These are phyloP conservation scores for Magnolia officinalis DNA, from an alignment of 164 flowering plant species.

Conservation along the genomic window DNA sequence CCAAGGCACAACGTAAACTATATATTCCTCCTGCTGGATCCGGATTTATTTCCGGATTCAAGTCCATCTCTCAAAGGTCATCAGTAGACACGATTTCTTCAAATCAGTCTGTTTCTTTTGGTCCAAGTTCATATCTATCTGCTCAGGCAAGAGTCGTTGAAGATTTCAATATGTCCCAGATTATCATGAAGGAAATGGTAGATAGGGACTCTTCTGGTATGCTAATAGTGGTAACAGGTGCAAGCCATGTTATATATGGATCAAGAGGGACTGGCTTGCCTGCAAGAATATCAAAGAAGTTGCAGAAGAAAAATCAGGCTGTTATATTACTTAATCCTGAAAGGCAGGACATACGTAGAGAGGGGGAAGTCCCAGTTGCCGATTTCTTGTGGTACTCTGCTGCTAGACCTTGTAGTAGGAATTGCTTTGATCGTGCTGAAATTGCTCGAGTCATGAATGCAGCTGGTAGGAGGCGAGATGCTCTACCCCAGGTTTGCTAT, in stretches of 20 bases:
- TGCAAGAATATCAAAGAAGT: conserved; percentile 85
- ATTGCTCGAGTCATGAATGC: conserved; percentile 98
- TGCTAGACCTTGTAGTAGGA: conserved; percentile 88
- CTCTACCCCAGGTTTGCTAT: conserved; percentile 77
- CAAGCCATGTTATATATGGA: conserved; percentile 85
- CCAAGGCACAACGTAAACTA: conserved; percentile 63
- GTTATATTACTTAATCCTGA: conserved; percentile 91
- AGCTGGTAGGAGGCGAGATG: conserved; percentile 91
- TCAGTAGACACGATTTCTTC: conserved; percentile 44
- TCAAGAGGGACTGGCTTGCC: conserved; percentile 88
- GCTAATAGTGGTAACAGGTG: conserved; percentile 90
- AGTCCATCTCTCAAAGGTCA: conserved; percentile 58
- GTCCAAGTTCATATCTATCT: conserved; percentile 85
- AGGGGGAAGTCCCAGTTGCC: conserved; percentile 93
- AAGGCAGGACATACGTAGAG: conserved; percentile 76
- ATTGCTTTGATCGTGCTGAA: conserved; percentile 98
- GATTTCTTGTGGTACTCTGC: conserved; percentile 99
- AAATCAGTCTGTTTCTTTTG: conserved; percentile 58
- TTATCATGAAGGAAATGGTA: conserved; percentile 48
- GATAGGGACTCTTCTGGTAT: conserved; percentile 67
- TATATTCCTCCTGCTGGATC: conserved; percentile 96
- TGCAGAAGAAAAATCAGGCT: conserved; percentile 84
- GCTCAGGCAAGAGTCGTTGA: conserved; percentile 85
- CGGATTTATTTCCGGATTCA: conserved; percentile 83
- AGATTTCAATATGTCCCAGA: conserved; percentile 85